phyloP scores from a whole-genome alignment of 441 rosid species.

The Syzygium syzygioides region DNA sequence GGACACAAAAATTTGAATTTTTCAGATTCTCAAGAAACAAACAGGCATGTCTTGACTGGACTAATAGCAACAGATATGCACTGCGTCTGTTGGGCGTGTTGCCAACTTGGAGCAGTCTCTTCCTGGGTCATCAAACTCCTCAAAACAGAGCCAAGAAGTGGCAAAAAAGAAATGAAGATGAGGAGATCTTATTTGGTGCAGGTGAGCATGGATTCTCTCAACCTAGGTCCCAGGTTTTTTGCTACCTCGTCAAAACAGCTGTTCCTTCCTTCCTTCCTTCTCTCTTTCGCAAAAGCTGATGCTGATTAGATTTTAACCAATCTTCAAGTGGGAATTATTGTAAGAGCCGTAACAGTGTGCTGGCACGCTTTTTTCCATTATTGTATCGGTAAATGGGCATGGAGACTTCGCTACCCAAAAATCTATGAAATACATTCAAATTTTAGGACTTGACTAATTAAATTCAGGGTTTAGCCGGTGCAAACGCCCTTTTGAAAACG shows the following conservation, averaged over 20 bases:
- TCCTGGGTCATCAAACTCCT: neutral
- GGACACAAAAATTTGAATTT: neutral
- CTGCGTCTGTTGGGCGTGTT: neutral
- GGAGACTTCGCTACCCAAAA: too few species aligned
- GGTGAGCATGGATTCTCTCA: neutral
- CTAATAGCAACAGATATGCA: neutral
- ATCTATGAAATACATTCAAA: too few species aligned
- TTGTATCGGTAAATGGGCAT: too few species aligned
- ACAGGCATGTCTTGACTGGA: neutral
- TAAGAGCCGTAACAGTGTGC: neutral
- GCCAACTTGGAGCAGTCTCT: neutral
- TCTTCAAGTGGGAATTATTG: neutral
- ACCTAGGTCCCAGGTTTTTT: neutral
- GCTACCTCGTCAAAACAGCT: neutral
- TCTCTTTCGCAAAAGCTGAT: neutral
- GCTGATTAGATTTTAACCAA: neutral
- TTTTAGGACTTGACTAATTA: too few species aligned
- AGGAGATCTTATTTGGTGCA: neutral
- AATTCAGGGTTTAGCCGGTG: neutral
- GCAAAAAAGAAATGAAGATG: neutral
- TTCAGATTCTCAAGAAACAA: conserved; percentile 15
- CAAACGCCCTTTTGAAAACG: neutral
- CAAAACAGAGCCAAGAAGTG: neutral
- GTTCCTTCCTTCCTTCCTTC: neutral
- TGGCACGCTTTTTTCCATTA: too few species aligned